Percentiles rank a stretch among this genome's conserved stretches.
Evolutionary conservation across 2,329 filamentous ascomycete genomes (phyloP).

Genomic region (Xylaria polymorpha): DNA sequence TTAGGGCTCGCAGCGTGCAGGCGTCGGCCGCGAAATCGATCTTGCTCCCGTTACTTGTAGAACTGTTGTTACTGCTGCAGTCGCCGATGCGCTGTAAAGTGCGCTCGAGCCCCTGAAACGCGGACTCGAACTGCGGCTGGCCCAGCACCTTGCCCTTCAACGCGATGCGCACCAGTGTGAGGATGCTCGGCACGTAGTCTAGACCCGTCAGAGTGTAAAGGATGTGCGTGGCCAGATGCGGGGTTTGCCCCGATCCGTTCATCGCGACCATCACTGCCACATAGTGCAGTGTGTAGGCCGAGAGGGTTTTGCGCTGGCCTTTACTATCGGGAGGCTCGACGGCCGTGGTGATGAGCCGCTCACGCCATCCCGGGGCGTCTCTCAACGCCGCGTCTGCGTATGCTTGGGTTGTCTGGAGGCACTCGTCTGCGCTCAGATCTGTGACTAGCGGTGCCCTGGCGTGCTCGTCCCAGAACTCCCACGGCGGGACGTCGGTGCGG

Average conservation of each 20-base stretch:
- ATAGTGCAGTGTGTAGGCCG: conserved; percentile 49
- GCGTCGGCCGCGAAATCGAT: conserved; percentile 48
- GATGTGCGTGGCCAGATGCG: conserved; percentile 50
- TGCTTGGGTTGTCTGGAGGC: conserved; percentile 38
- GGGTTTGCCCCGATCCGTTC: conserved; percentile 3
- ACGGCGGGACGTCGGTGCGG: conserved; percentile 45
- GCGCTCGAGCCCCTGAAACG: conserved; percentile 40
- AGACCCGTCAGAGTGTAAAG: conserved; percentile 50
- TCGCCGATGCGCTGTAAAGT: conserved; percentile 41
- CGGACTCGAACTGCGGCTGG: conserved; percentile 39
- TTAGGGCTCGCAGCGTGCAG: conserved; percentile 52
- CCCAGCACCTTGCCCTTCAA: conserved; percentile 9
- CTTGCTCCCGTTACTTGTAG: background rate
- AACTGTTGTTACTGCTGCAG: conserved; percentile 33
- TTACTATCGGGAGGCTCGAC: conserved; percentile 27
- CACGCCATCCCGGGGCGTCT: conserved; percentile 43
- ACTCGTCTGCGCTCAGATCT: conserved; percentile 43
- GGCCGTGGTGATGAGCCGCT: conserved; percentile 35
- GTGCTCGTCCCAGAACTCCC: conserved; percentile 44
- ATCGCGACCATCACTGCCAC: conserved; percentile 46
- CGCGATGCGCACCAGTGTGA: conserved; percentile 49
- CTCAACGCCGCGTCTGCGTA: conserved; percentile 46
- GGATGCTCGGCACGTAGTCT: conserved; percentile 52
- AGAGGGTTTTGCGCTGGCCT: conserved; percentile 11
- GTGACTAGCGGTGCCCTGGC: conserved; percentile 28